Evolutionary conservation across 192 early-diverging fungal species (phyloP).

Genomic region (Rhizophagus prolifer): DNA sequence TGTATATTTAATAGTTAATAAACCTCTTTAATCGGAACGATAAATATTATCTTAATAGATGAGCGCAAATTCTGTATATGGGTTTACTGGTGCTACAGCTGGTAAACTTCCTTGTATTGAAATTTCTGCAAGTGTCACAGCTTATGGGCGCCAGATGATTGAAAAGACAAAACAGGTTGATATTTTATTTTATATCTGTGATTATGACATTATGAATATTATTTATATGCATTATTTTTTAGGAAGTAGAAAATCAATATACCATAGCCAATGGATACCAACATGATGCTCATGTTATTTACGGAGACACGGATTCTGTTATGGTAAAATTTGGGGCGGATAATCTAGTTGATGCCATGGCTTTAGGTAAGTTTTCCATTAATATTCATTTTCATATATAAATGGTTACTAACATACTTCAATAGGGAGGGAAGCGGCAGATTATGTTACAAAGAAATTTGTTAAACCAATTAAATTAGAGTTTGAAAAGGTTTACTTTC

Average conservation of each 20-base stretch:
- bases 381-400: background rate
- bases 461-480: constrained; percentile 95
- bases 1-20: constrained; percentile 22
- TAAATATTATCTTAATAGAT: constrained; percentile 44
- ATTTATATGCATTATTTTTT: background rate
- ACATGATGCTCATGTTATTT: constrained; percentile 89
- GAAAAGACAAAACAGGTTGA: constrained; percentile 71
- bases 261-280: constrained; percentile 85
- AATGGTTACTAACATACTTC: background rate
- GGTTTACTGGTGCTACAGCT: constrained; percentile 93
- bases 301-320: constrained; percentile 98
- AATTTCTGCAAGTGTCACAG: constrained; percentile 91
- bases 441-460: constrained; percentile 83
- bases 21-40: background rate
- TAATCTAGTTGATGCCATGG: constrained; percentile 82
- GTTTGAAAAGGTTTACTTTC: constrained; percentile 99
- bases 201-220: background rate
- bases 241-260: constrained; percentile 79
- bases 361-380: constrained; percentile 54
- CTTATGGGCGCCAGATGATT: constrained; percentile 97
- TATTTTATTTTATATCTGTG: background rate
- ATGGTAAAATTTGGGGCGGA: constrained; percentile 97
- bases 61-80: constrained; percentile 96
- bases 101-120: constrained; percentile 90
- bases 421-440: constrained; percentile 75